Conservation (phyloP, 2,329 filamentous ascomycete species). For the Pestalotiopsis sp. region DNA sequence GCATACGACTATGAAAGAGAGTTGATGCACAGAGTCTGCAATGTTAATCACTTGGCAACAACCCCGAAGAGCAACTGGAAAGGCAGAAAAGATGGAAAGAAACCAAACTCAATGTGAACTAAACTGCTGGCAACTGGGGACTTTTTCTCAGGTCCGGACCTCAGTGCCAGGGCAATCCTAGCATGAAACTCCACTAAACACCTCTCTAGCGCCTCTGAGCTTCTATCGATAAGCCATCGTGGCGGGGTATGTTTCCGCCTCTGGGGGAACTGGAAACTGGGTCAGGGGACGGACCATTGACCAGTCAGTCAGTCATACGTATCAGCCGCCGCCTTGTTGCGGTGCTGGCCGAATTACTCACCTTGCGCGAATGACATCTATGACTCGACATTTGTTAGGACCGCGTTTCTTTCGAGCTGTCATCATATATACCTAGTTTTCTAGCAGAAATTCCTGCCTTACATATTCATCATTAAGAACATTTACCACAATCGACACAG, state of each 20-base stretch:
- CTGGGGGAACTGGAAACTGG: not conserved
- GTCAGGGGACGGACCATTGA: not conserved
- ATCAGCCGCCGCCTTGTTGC: not conserved
- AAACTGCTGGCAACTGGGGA: not conserved
- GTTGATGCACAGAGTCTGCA: no score
- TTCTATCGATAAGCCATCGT: not conserved
- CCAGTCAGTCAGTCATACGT: not conserved
- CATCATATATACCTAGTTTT: not conserved
- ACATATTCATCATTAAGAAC: not conserved
- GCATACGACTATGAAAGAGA: no score
- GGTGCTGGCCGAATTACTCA: not conserved
- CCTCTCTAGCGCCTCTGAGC: not conserved
- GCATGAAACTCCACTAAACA: not conserved
- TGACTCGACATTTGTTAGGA: not conserved
- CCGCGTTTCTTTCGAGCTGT: not conserved
- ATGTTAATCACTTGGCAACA: no score
- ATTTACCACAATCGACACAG: not conserved
- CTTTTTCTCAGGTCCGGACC: not conserved
- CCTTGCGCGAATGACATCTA: not conserved
- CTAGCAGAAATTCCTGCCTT: not conserved
- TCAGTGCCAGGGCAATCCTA: not conserved
- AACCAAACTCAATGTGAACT: not conserved
- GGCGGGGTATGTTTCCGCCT: not conserved
- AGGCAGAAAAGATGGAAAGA: no score
- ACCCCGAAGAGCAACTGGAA: no score